A percentile compares a stretch with the other conserved stretches of the same genome.
Evolutionary conservation across 176 grass and related monocot genomes (phyloP).

Genomic region (Oryza longistaminata): DNA sequence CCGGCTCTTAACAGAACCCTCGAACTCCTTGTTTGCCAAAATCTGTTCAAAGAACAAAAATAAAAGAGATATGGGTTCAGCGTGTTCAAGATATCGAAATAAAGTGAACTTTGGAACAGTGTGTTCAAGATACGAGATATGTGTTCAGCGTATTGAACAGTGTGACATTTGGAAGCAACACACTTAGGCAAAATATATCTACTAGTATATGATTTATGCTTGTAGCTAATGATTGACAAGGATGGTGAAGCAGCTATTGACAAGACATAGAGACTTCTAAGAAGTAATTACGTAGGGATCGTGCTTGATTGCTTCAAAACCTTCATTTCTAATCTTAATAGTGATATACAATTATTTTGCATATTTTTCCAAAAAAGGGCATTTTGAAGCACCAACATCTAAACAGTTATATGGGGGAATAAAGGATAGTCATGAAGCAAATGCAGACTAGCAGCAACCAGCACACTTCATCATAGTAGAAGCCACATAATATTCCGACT

Average conservation of each 20-base stretch:
- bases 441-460: too few relatives aligned
- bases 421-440: too few relatives aligned
- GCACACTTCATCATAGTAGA: too few relatives aligned
- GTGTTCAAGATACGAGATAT: too few relatives aligned
- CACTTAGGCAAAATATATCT: neutral
- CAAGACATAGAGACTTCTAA: neutral
- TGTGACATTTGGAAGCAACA: neutral
- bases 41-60: conserved; percentile 35
- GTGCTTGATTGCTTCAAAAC: neutral
- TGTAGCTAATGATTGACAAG: neutral
- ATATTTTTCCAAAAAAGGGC: neutral
- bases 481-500: neutral
- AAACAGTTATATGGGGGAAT: too few relatives aligned
- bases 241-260: neutral
- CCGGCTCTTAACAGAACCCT: conserved; percentile 33
- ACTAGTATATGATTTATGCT: neutral
- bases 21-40: conserved; percentile 50
- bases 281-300: neutral
- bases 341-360: neutral
- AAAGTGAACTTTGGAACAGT: too few relatives aligned
- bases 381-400: neutral
- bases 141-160: neutral
- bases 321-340: neutral
- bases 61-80: neutral
- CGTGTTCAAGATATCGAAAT: neutral